A percentile compares a stretch with the other conserved stretches of the same genome.
phyloP scores from a whole-genome alignment of 768 basidiomycete genomes.

The Hericium erinaceus region DNA sequence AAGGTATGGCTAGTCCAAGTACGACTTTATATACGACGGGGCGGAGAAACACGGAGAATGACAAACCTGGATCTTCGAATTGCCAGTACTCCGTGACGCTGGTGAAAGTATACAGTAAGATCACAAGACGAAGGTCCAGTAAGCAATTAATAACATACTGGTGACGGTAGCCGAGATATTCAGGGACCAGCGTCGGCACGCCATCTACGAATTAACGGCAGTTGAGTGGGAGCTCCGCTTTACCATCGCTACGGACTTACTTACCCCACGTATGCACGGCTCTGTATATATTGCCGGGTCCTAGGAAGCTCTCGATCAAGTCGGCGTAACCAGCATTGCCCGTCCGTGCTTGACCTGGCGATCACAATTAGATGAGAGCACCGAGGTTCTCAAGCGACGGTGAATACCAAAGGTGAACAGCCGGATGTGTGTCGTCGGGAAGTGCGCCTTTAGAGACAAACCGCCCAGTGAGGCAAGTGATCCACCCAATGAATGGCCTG shows the following conservation, averaged over 20 bases:
- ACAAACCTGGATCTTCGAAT: constrained; percentile 30
- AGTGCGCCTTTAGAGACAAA: constrained; percentile 13
- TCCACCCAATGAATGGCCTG: constrained; percentile 19
- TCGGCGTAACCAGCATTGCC: constrained; percentile 33
- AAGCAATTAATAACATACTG: constrained; percentile 21
- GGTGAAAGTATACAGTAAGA: constrained; percentile 7
- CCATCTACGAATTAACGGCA: constrained; percentile 29
- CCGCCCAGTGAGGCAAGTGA: constrained; percentile 16
- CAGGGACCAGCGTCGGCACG: constrained; percentile 41
- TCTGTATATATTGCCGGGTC: constrained; percentile 32
- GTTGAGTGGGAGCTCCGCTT: too few relatives aligned
- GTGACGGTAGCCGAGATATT: constrained; percentile 37
- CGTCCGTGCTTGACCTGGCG: constrained; percentile 39
- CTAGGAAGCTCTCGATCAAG: constrained; percentile 30
- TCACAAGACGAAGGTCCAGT: constrained; percentile 10
- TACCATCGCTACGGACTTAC: constrained; percentile 14
- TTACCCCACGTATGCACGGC: constrained; percentile 37
- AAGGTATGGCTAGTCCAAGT: constrained; percentile 12
- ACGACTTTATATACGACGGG: too few relatives aligned
- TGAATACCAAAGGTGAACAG: constrained; percentile 40
- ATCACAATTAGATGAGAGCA: not conserved
- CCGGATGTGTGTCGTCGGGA: constrained; percentile 8
- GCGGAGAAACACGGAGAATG: too few relatives aligned
- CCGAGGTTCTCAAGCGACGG: not conserved
- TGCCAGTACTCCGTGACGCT: constrained; percentile 40